Conservation (phyloP, 768 basidiomycete species). For the Cantharellus anzutake region DNA sequence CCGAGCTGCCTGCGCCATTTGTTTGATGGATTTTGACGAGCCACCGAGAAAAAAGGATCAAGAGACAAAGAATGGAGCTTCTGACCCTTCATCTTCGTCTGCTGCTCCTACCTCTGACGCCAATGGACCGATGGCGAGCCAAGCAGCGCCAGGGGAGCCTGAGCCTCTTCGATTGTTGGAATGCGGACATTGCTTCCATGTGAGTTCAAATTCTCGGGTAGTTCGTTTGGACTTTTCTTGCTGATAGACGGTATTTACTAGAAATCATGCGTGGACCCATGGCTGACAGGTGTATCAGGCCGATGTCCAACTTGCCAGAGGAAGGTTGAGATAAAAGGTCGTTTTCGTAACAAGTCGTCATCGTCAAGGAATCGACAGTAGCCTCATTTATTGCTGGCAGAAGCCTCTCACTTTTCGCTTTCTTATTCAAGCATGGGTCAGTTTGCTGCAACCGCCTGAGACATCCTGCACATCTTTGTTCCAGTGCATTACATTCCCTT, state of each 20-base stretch:
- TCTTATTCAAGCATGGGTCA: too few species aligned
- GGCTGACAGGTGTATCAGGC: constrained; percentile 70
- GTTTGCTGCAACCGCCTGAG: too few species aligned
- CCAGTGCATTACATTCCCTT: too few species aligned
- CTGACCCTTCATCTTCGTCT: background rate
- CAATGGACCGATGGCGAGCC: constrained; percentile 3
- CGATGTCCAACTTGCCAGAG: constrained; percentile 78
- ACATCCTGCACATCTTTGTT: too few species aligned
- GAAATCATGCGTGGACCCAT: constrained; percentile 83
- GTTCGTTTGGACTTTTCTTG: background rate
- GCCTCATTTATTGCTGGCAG: too few species aligned
- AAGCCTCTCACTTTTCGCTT: too few species aligned
- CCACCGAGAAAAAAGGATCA: constrained; percentile 20
- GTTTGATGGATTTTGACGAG: constrained; percentile 69
- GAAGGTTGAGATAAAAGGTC: constrained; percentile 29
- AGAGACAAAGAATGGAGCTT: background rate
- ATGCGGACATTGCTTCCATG: constrained; percentile 85
- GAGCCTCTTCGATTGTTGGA: constrained; percentile 52
- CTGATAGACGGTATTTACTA: constrained; percentile 16
- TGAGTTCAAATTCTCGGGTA: constrained; percentile 21
- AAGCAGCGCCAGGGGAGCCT: constrained; percentile 21
- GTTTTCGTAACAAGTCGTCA: constrained; percentile 18
- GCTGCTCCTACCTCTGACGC: background rate
- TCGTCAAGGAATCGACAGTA: too few species aligned
- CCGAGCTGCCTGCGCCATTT: constrained; percentile 69